These are phyloP conservation scores for Solanum rostratum DNA, from an alignment of 257 asterid species.

Conservation along the genomic window DNA sequence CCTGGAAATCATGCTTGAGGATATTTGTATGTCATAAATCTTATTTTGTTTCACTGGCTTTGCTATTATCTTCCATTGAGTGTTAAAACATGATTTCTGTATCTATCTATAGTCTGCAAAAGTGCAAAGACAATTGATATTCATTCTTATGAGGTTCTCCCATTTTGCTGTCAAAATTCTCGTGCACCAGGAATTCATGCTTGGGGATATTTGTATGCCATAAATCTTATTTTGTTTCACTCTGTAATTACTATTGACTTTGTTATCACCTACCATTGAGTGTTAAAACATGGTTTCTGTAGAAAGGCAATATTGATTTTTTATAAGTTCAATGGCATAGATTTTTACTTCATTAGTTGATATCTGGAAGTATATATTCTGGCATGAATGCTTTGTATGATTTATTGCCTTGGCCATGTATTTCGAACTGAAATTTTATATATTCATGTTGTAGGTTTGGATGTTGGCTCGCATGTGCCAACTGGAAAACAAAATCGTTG, in stretches of 20 bases:
- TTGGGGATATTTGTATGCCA: not conserved
- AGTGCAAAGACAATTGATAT: not conserved
- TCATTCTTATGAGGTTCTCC: not conserved
- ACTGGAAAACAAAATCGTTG: constrained; percentile 81
- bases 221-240: not conserved
- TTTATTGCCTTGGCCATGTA: not conserved
- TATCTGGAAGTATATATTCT: not conserved
- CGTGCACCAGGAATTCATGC: not conserved
- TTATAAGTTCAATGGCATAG: not conserved
- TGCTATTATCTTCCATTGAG: not conserved
- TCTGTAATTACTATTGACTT: not conserved
- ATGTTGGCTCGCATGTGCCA: constrained; percentile 97
- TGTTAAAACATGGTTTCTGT: not conserved
- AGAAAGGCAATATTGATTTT: not conserved
- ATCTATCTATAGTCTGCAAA: not conserved
- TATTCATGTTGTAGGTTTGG: constrained; percentile 47
- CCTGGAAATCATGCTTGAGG: not conserved
- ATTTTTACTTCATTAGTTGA: not conserved
- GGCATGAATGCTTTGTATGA: not conserved
- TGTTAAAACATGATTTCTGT: not conserved
- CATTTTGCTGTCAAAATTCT: not conserved
- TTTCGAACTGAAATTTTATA: too few relatives aligned
- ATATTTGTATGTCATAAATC: not conserved
- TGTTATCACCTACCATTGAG: not conserved
- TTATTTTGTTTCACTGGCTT: not conserved